Base-by-base conservation (phyloP, 1,284 basidiomycete genomes). In the Grifola frondosa region DNA sequence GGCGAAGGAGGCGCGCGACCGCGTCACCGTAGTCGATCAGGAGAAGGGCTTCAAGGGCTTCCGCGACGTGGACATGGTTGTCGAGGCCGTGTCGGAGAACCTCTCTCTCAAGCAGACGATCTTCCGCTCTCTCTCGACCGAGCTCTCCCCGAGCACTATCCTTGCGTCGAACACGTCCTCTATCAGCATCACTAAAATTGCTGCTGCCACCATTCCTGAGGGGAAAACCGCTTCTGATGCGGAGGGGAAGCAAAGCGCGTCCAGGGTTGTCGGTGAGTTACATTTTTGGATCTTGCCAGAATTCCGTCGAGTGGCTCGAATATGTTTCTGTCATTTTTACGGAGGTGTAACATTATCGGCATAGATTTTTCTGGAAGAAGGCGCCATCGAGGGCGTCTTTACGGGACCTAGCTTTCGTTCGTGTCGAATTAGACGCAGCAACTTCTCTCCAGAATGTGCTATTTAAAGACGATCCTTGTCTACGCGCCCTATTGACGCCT, bases 51-150 rank as follows among this genome's bases (percentile, higher is more conserved):
- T 86, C 21, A 69, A 73, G 24, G 78, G 73, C 8, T 61, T 91
- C 50, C 69, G 80, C 29, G 88, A 94, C 53, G 86, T 84, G 6
- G 91, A 96, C 60, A 84, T 97, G 77, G 88, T 93, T 30, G 76
- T 97, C 42, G 95, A 98, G 88, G 96, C 95, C 0, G 93, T 91
- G 0, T 91, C 93, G 5, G 95, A 98, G 67, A 84, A 87, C 40
- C 69, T 97, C 11, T 60, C 78, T 3, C 66, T 97, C 36, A 99
- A 98, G 68, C 77, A 84, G 52, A 70, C 72, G 10, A 81, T 98
- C 49, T 97, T 98, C 67, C 67, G 73, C 6, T 70, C 75, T 4
- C 77, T 98, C 13, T 81, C 86, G 15, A 73, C 74, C 32, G 77
- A 83, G 48, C 65, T 94, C 38, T 76, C 80, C 13, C 81, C 85